Evolutionary conservation across 2,329 filamentous ascomycete genomes (phyloP), one percentile per base, ranked within the genome.

Genomic region (Colletotrichum tropicale): DNA sequence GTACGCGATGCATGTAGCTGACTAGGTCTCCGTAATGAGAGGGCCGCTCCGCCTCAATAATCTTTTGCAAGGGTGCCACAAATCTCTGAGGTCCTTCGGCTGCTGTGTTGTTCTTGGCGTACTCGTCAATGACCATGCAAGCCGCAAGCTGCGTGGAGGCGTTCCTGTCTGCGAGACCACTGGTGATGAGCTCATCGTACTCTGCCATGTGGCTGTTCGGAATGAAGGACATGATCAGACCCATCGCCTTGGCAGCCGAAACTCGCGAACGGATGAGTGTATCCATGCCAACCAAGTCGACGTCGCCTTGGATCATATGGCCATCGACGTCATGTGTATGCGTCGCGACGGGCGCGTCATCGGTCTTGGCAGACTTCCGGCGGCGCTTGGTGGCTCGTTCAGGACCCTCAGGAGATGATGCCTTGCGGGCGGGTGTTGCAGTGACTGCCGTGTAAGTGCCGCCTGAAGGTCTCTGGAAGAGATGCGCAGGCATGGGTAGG

Each of bases 281-380:
- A 76, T 99, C 97, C 80, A 94, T 91, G 36, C 97, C 96, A 30
- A 99, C 96, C 56, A 99, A 89, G 81, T 99, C 98, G 62, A 98
- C 93, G 81, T 99, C 98, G 67, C 98, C 97, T 82, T 96, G 95
- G 88, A 99, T 96, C 94, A 99, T 98, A 79, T 98, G 96, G 12
- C 96, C 97, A 83, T 99, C 97, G 21, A 99, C 95, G 83, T 99
- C 98, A 84, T 99, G 97, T 2, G 94, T 91, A n/a, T 94, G 87
- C n/a, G 87, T 90, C 6, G 90, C 86, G 2, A 91, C 86, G 2
- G 90, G 87, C 10, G 90, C 85, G 32, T 96, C 94, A 70, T 97
- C 95, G 24, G 91, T 86, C 87, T 98, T 98, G n/a, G 94, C 93
- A 1, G 94, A 94, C 84, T 96, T 98, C 76, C 96, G 93, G 38